These are phyloP conservation scores for Ceraceosorus guamensis DNA, from an alignment of 1,284 basidiomycete genomes.

Conservation along the genomic window DNA sequence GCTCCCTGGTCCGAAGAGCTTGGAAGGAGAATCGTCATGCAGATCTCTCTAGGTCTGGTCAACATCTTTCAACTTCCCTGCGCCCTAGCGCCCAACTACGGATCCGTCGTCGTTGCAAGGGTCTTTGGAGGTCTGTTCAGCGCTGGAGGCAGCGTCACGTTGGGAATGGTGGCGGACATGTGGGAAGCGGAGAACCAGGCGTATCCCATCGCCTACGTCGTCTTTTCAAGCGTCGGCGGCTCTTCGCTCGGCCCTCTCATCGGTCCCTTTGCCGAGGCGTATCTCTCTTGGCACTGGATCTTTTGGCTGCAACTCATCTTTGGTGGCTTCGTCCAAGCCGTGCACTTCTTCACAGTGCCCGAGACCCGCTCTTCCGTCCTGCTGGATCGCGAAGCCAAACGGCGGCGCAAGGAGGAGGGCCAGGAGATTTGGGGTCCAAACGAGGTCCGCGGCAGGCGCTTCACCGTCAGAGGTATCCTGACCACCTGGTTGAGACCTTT, in stretches of 20 bases:
- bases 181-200: constrained; percentile 47
- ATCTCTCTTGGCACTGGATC: constrained; percentile 38
- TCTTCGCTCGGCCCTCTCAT: constrained; percentile 44
- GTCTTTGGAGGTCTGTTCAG: constrained; percentile 47
- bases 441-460: constrained; percentile 47
- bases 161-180: constrained; percentile 51
- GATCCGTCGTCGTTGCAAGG: constrained; percentile 41
- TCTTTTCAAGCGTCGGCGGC: constrained; percentile 44
- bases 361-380: constrained; percentile 50
- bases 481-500: constrained; percentile 49
- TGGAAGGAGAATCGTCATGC: constrained; percentile 45
- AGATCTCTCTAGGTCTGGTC: constrained; percentile 43
- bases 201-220: constrained; percentile 45
- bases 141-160: constrained; percentile 51
- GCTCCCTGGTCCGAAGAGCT: constrained; percentile 49
- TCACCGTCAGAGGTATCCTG: constrained; percentile 47
- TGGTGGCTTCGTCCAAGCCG: constrained; percentile 48
- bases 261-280: constrained; percentile 33
- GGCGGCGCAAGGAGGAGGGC: constrained; percentile 44
- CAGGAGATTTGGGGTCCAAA: constrained; percentile 50
- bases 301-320: constrained; percentile 51
- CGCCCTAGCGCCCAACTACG: constrained; percentile 44
- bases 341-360: constrained; percentile 50
- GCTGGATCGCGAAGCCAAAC: constrained; percentile 50
- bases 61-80: constrained; percentile 45